Evolutionary conservation across 2,329 filamentous ascomycete genomes (phyloP), one percentile per base, ranked within the genome.

Genomic region (Exserohilum rostratum): DNA sequence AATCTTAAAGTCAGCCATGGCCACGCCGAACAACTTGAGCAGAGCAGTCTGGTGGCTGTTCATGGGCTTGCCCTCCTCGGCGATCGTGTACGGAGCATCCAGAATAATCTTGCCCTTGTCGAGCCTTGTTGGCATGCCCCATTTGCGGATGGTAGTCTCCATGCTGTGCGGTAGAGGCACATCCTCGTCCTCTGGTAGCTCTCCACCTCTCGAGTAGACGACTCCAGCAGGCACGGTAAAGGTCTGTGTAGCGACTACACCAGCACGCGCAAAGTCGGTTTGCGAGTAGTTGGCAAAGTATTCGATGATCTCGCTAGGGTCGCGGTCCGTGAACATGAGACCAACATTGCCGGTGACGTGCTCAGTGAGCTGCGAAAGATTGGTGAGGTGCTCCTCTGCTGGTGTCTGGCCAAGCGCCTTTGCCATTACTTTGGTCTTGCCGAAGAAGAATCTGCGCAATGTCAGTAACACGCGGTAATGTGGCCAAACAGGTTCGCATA

Each of bases 391-490:
- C 78, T 93, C 91, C 69, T 91, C 89, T 71, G 90, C 89, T 64
- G 87, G 83, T 49, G 83, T 87, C 62, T 85, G 85, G 72, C 95
- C 95, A 22, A 99, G 89, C 53, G 95, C 93, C 79, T 95, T 93
- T 68, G 90, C 88, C 92, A 98, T 98, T 77, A 99, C 93, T 80
- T 98, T 98, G 56, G 93, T 98, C 82, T 98, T 99, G 80, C 93
- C 95, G 79, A 97, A 98, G 86, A 98, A 98, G 75, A 99, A 82
- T 68, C 93, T 95, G 68, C 43, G 40, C 40, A 53, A 30, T 38
- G 50, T 71, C 58, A 69, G 60, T 6, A 18, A 11, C 5, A 10
- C 11, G 5, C 43, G 22, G 20, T 9, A 20, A 1, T 27, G 27
- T 13, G 29, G 39, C 17, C 20, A 3, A 5, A 2, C n/a, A 4